Evolutionary conservation across 352 stramenopile genomes (phyloP).

Genomic region (Globisporangium rhizosaccharum): DNA sequence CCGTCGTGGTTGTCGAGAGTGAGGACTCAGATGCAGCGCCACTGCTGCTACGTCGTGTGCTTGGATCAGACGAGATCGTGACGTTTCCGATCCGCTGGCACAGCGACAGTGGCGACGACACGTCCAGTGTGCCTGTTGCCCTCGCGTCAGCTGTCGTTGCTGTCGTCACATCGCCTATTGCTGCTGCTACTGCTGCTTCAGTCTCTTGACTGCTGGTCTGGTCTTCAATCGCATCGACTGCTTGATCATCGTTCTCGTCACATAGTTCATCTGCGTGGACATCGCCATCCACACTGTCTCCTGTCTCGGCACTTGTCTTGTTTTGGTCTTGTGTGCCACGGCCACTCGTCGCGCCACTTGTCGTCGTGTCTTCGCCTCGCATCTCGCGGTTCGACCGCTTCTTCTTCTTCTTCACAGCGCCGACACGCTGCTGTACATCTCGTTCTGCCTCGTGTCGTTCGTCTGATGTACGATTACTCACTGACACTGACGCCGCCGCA

Average conservation of each 20-base stretch:
- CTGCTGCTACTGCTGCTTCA: neutral
- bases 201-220: neutral
- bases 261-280: neutral
- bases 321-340: neutral
- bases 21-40: neutral
- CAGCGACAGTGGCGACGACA: conserved; percentile 50
- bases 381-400: conserved; percentile 9
- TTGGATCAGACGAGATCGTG: conserved; percentile 47
- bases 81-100: conserved; percentile 75
- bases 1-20: neutral
- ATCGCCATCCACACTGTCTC: neutral
- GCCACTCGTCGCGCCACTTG: neutral
- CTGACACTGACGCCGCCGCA: neutral
- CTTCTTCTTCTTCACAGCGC: neutral
- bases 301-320: neutral
- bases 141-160: neutral
- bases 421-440: neutral
- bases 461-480: neutral
- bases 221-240: neutral
- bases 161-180: neutral
- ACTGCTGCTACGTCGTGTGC: neutral
- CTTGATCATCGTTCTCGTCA: neutral
- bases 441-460: conserved; percentile 5
- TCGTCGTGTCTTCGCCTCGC: neutral
- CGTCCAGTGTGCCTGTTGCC: conserved; percentile 10